Evolutionary conservation across 2,329 filamentous ascomycete species (phyloP).

Genomic region (Penicillium concentricum): DNA sequence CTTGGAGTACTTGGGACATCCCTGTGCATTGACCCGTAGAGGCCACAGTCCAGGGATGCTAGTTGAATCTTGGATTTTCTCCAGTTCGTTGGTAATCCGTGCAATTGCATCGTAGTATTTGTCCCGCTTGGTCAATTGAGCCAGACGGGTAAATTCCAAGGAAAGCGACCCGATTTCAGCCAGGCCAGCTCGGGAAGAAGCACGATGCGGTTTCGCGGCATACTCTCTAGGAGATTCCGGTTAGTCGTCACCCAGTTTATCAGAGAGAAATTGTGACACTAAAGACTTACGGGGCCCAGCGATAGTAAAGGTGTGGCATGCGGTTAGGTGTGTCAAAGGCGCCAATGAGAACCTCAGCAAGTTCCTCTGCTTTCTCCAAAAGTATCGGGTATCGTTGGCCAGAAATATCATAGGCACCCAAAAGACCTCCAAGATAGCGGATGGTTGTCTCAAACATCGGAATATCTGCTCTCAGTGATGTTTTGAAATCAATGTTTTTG

Average conservation of each 20-base stretch:
- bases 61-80: slow-evolving; percentile 70
- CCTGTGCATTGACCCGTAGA: slow-evolving; percentile 71
- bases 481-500: slow-evolving; percentile 78
- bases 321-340: slow-evolving; percentile 90
- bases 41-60: slow-evolving; percentile 79
- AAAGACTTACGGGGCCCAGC: slow-evolving; percentile 64
- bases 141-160: slow-evolving; percentile 85
- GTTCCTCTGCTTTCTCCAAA: slow-evolving; percentile 73
- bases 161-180: slow-evolving; percentile 75
- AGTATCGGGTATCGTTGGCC: slow-evolving; percentile 66
- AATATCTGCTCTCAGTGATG: slow-evolving; percentile 64
- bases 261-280: background rate
- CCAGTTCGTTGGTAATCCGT: slow-evolving; percentile 76
- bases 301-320: slow-evolving; percentile 81
- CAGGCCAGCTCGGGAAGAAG: slow-evolving; percentile 56
- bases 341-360: slow-evolving; percentile 77
- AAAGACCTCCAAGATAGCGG: slow-evolving; percentile 80
- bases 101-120: slow-evolving; percentile 90
- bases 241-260: slow-evolving; percentile 7
- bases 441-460: slow-evolving; percentile 94
- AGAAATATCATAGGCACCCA: slow-evolving; percentile 85
- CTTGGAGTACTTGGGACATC: slow-evolving; percentile 64
- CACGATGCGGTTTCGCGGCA: slow-evolving; percentile 63
- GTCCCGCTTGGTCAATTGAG: slow-evolving; percentile 75
- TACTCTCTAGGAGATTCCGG: slow-evolving; percentile 40